Base-by-base conservation (phyloP, 2,329 filamentous ascomycete species). In the Aspergillus intermedius region DNA sequence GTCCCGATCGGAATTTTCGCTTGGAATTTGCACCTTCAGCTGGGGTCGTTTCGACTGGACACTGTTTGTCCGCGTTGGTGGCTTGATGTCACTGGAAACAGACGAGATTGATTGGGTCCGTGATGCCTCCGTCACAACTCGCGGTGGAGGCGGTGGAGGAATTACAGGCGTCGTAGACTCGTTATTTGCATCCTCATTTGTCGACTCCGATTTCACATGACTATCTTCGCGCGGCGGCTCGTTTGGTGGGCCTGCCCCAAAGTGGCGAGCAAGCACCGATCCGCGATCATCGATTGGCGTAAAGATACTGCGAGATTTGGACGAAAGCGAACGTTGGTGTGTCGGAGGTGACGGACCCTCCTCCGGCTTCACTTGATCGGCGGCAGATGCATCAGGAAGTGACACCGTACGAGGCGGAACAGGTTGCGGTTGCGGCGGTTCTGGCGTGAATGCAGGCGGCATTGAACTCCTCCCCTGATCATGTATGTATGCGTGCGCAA, bases 251-350 rank as follows among this genome's bases (percentile, higher is more conserved):
- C 81, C 77, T 56, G 87, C 80, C 13, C 82, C 83, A 54, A 87
- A 84, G 65, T 95, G 90, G 55, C 91, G 88, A 10, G 88, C 89
- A 40, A 96, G 72, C 50, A 96, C 85, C 1, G 91, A 96, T 44
- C 88, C 81, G 59, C 87, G 90, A 65, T 95, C 91, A 60, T 97
- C 93, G 54, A 98, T 95, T 0, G 93, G 93, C 0, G 93, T 98
- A 65, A 97, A 97, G 51, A 98, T 97, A 67, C 91, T 96, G 64
- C 91, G 86, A 19, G 86, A 85, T 66, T 91, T 91, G 30, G 77
- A 71, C 6, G 77, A 75, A 3, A 80, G 59, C 5, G 87, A 84
- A 60, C 85, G 87, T 2, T 86, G 84, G 54, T 74, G 69, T 25
- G 22, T 43, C 8, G 72, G 66, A 48, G 74, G 71, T n/a, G 81